phyloP scores from a whole-genome alignment of 2,329 filamentous ascomycete genomes.

The Penicillium frequentans region DNA sequence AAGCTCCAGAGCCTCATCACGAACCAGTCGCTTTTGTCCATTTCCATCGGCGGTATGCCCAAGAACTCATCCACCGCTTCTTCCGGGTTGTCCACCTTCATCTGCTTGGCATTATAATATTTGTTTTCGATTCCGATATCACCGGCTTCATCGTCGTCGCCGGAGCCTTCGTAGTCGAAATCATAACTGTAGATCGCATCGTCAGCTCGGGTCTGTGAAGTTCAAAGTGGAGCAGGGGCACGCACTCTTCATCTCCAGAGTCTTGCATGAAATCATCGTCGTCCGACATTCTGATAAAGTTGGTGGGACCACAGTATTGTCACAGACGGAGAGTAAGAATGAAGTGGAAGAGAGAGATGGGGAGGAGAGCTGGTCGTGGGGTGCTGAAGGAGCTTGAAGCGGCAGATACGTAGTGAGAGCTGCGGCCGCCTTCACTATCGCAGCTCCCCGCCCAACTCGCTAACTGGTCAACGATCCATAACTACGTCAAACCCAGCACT shows the following conservation, averaged over 20 bases:
- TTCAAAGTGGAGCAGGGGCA: constrained; percentile 8
- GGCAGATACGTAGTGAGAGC: constrained; percentile 10
- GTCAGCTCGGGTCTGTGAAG: constrained; percentile 24
- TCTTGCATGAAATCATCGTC: constrained; percentile 94
- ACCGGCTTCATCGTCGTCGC: constrained; percentile 81
- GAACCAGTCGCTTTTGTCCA: constrained; percentile 91
- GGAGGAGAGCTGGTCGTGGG: constrained; percentile 8
- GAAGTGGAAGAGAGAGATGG: not conserved
- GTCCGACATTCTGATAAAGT: constrained; percentile 63
- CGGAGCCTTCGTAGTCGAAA: constrained; percentile 95
- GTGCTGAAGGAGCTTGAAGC: constrained; percentile 21
- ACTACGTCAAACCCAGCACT: not conserved
- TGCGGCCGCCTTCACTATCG: constrained; percentile 17
- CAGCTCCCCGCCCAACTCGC: not conserved
- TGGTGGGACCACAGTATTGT: not conserved
- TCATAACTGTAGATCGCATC: constrained; percentile 64
- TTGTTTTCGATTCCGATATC: constrained; percentile 98
- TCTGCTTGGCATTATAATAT: constrained; percentile 99
- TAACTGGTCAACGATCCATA: not conserved
- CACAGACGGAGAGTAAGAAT: not conserved
- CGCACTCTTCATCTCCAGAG: constrained; percentile 81
- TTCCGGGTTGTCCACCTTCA: constrained; percentile 82
- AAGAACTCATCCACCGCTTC: constrained; percentile 91
- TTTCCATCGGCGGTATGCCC: constrained; percentile 78
- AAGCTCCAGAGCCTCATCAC: constrained; percentile 24